These are phyloP conservation scores for Malassezia cuniculi DNA, from an alignment of 1,284 basidiomycete species.

Conservation along the genomic window DNA sequence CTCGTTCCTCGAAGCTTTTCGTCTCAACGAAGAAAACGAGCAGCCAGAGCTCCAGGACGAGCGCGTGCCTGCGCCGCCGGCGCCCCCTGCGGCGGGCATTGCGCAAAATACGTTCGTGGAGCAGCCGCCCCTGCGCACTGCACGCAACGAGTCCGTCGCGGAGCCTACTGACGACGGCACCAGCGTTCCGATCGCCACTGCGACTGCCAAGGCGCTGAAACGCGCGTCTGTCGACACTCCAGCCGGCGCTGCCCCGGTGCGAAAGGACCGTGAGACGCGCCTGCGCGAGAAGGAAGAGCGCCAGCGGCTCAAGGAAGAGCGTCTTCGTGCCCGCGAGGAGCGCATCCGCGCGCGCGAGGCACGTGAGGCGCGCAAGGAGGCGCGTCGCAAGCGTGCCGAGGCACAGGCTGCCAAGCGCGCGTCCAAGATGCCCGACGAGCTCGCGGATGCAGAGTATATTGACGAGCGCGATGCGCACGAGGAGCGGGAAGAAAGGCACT, in stretches of 20 bases:
- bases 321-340: no score
- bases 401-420: not conserved
- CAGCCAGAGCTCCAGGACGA: slow-evolving; percentile 2
- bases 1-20: slow-evolving; percentile 8
- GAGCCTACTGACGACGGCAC: not conserved
- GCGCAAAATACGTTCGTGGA: not conserved
- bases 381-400: no score
- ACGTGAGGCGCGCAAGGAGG: not conserved
- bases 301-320: no score
- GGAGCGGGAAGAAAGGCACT: no score
- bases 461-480: not conserved
- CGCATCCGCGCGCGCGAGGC: not conserved
- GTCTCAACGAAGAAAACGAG: not conserved
- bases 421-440: slow-evolving; percentile 1
- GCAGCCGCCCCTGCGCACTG: slow-evolving; percentile 5
- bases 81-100: slow-evolving; percentile 5
- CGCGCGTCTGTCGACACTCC: slow-evolving; percentile 7
- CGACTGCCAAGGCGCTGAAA: slow-evolving; percentile 9
- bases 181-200: slow-evolving; percentile 5
- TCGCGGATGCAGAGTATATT: slow-evolving; percentile 1
- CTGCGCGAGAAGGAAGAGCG: slow-evolving; percentile 2
- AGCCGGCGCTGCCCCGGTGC: no score
- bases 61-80: slow-evolving; percentile 2
- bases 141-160: not conserved
- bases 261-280: not conserved